These are phyloP conservation scores for Cercospora zeae-maydis DNA, from an alignment of 2,329 filamentous ascomycete species.

Conservation along the genomic window DNA sequence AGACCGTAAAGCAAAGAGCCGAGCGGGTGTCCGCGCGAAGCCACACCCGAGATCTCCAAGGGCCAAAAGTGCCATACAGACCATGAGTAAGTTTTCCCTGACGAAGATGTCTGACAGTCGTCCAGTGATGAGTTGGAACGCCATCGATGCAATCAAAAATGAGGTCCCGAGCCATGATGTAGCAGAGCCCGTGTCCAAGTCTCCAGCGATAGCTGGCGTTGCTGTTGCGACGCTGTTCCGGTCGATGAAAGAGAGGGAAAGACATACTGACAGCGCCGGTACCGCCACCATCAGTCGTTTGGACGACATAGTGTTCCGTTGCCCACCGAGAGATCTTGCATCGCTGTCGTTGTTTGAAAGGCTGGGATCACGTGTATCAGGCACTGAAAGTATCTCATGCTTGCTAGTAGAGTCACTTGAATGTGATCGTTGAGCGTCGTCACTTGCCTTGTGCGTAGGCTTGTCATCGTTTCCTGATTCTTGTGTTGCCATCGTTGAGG, in stretches of 20 bases:
- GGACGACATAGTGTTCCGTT: not conserved
- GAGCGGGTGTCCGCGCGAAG: conserved; percentile 52
- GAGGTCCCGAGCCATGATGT: conserved; percentile 57
- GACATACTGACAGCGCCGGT: conserved; percentile 21
- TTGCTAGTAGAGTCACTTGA: not conserved
- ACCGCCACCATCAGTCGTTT: conserved; percentile 51
- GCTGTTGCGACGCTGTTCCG: conserved; percentile 54
- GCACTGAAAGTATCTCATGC: not conserved
- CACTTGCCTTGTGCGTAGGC: not conserved
- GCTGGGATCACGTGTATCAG: not conserved
- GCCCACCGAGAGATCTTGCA: not conserved
- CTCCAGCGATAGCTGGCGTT: conserved; percentile 38
- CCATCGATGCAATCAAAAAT: conserved; percentile 55
- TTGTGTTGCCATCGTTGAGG: not conserved
- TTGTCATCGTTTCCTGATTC: not conserved
- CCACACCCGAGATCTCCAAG: conserved; percentile 59
- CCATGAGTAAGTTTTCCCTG: conserved; percentile 57
- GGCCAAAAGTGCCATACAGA: conserved; percentile 51
- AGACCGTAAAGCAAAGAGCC: conserved; percentile 60
- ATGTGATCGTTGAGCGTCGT: not conserved
- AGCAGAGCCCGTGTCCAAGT: conserved; percentile 41
- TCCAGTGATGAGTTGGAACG: conserved; percentile 64
- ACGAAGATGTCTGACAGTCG: conserved; percentile 37
- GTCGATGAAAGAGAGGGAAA: conserved; percentile 44
- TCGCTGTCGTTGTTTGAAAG: not conserved